Evolutionary conservation across 305 asterid species (phyloP).

Genomic region (Striga hermonthica): DNA sequence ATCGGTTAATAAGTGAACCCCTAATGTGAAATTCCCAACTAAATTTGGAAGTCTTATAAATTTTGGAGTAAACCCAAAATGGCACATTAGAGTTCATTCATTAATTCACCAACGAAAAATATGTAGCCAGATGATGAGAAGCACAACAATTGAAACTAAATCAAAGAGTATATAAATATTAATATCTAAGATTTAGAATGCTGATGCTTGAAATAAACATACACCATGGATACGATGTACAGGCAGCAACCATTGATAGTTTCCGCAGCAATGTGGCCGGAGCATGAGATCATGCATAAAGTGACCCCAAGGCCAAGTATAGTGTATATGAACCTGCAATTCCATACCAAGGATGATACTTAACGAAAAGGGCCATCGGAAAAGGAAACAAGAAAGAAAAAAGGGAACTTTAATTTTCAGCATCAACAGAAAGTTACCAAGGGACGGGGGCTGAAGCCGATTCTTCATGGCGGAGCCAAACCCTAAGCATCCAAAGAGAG

Average conservation of each 20-base stretch:
- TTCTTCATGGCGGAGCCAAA: slow-evolving; percentile 55
- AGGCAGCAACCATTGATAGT: slow-evolving; percentile 86
- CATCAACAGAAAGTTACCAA: slow-evolving; percentile 27
- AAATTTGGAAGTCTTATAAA: no score
- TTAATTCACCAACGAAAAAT: neutral
- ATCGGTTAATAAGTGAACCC: no score
- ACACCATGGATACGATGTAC: slow-evolving; percentile 66
- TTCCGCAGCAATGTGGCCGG: slow-evolving; percentile 93
- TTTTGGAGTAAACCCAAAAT: no score
- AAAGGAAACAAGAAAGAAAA: no score
- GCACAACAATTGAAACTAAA: neutral
- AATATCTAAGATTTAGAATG: neutral
- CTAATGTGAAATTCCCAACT: no score
- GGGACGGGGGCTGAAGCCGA: slow-evolving; percentile 38
- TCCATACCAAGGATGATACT: neutral
- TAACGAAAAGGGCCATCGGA: no score
- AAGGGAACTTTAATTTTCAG: no score
- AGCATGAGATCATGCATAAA: slow-evolving; percentile 64
- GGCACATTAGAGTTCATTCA: neutral
- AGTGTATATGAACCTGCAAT: slow-evolving; percentile 81
- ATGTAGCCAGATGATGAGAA: neutral
- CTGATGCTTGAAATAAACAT: neutral
- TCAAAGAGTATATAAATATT: neutral
- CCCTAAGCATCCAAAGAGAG: slow-evolving; percentile 84
- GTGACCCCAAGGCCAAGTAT: slow-evolving; percentile 66